Base-by-base conservation (phyloP, 2,329 filamentous ascomycete genomes). In the Alternaria angustiovoidea region DNA sequence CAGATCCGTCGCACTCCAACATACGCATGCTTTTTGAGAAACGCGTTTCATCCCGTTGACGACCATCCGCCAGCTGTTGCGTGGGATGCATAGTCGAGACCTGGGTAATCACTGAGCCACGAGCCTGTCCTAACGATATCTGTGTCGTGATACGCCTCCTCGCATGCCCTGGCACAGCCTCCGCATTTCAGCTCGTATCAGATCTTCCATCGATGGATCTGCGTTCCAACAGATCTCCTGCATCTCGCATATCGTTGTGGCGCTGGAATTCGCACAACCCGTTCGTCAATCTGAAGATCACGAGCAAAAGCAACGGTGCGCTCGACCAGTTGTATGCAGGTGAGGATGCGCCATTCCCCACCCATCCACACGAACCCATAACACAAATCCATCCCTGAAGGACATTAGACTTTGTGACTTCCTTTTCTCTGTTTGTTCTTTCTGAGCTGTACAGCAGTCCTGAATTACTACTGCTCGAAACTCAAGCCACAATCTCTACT, bases 261-360 rank as follows among this genome's bases (percentile, higher is more conserved):
- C 53, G 52, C 46, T 56, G 46, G 26, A 26, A 41, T 46, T 41
- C 39, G 52, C 14, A 42, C 41, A 28, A 44, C 43, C 57, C 38
- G 51, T 49, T 55, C 51, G 51, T 39, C 34, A 51, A 36, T 43
- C 46, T 36, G 46, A 32, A 43, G 39, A 59, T 59, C 52, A 41
- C 41, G 32, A 54, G n/a, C 8, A 59, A 59, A 59, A 59, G 43
- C 57, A 59, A 59, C 28, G 24, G 16, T 14, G 18, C 22, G 44
- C n/a, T 38, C 16, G 11, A 30, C 22, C 43, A 41, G 16, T 36
- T n/a, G 43, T 20, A 44, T 39, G 39, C 41, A 48, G 34, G 42
- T 24, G 38, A 28, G 28, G 26, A 24, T 26, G 44, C 47, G 44
- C 43, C 38, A 34, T 26, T 34, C 54, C 39, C 48, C 48, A 51